Percentiles rank a stretch among this genome's conserved stretches.
Conservation (phyloP, 306 rosid species). For the Cucurbita argyrosperma region DNA sequence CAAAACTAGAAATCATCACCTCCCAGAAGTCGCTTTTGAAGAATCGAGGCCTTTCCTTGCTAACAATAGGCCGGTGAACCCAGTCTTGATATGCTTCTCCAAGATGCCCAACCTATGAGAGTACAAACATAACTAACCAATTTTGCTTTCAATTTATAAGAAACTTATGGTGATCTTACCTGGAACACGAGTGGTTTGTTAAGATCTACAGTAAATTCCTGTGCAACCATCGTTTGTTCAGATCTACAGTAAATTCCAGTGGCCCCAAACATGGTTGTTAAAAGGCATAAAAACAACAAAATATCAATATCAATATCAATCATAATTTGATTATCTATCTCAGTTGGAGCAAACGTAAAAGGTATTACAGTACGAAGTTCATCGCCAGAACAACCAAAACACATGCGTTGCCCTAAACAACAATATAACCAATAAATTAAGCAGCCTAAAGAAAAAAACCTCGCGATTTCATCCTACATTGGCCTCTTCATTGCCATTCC, state of each 20-base stretch:
- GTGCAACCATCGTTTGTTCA: slow-evolving; percentile 48
- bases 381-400: background rate
- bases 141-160: background rate
- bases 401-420: background rate
- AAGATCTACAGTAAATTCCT: slow-evolving; percentile 67
- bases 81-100: slow-evolving; percentile 86
- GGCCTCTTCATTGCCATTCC: background rate
- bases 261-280: background rate
- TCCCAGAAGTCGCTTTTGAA: slow-evolving; percentile 68
- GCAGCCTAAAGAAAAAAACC: background rate
- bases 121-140: background rate
- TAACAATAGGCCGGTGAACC: slow-evolving; percentile 86
- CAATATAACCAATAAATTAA: background rate
- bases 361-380: background rate
- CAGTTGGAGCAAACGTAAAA: background rate
- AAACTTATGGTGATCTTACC: slow-evolving; percentile 22
- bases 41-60: slow-evolving; percentile 83
- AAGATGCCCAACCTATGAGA: slow-evolving; percentile 77
- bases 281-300: background rate
- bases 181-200: slow-evolving; percentile 81
- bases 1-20: slow-evolving; percentile 27
- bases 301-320: background rate
- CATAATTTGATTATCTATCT: background rate
- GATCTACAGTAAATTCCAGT: background rate
- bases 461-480: background rate